Percentiles rank a stretch among this genome's conserved stretches.
Evolutionary conservation across 148 eudicot genomes (phyloP).

Genomic region (Bassia scoparia): DNA sequence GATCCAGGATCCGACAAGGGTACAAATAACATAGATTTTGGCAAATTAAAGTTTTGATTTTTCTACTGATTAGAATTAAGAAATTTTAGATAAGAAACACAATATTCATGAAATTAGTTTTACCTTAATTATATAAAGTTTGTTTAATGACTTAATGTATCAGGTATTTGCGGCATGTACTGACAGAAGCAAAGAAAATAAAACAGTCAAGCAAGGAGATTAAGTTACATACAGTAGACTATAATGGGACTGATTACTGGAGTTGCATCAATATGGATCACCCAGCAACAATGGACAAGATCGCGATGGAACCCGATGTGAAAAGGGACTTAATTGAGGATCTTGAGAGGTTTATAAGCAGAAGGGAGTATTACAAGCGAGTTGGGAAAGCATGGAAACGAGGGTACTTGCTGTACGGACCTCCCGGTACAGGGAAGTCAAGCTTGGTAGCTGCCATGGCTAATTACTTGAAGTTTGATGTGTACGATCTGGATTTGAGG

Average conservation of each 20-base stretch:
- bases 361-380: constrained; percentile 35
- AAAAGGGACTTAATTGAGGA: constrained; percentile 33
- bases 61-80: too few species aligned
- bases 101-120: too few species aligned
- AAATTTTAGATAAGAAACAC: too few species aligned
- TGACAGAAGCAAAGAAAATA: constrained; percentile 37
- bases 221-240: constrained; percentile 56
- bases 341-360: constrained; percentile 34
- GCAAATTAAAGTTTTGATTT: too few species aligned
- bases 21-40: too few species aligned
- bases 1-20: too few species aligned
- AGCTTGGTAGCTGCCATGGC: constrained; percentile 47
- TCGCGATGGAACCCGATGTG: constrained; percentile 31
- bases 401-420: constrained; percentile 40
- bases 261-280: constrained; percentile 32
- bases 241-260: constrained; percentile 50
- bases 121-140: background rate
- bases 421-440: constrained; percentile 46
- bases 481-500: constrained; percentile 40
- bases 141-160: background rate
- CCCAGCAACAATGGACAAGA: constrained; percentile 36
- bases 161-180: constrained; percentile 35
- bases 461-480: constrained; percentile 40
- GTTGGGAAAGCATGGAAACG: constrained; percentile 51
- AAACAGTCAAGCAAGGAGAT: constrained; percentile 47